These are phyloP conservation scores for Craspedostauros australis DNA, from an alignment of 108 stramenopile genomes.

Conservation along the genomic window DNA sequence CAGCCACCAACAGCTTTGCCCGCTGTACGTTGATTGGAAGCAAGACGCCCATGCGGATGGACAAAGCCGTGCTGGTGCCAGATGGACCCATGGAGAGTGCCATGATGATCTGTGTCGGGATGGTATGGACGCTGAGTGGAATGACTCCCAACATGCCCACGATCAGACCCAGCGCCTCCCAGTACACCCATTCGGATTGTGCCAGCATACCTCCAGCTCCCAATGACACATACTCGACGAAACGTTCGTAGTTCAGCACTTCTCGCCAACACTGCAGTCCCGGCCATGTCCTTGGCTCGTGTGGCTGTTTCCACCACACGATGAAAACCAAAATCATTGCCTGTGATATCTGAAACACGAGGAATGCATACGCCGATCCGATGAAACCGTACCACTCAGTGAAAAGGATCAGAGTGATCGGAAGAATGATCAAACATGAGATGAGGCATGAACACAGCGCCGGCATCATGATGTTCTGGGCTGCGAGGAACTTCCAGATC, in stretches of 20 bases:
- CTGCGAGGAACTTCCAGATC: conserved; percentile 32
- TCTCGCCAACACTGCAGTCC: conserved; percentile 12
- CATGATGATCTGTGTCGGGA: conserved; percentile 29
- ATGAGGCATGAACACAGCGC: conserved; percentile 16
- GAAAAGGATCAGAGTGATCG: conserved; percentile 15
- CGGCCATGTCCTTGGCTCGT: conserved; percentile 31
- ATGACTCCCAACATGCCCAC: conserved; percentile 32
- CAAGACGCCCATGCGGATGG: conserved; percentile 18
- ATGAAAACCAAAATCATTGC: conserved; percentile 14
- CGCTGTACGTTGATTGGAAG: conserved; percentile 10
- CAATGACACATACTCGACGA: conserved; percentile 19
- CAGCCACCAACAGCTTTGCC: conserved; percentile 13
- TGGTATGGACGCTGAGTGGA: conserved; percentile 32
- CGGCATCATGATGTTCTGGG: conserved; percentile 30
- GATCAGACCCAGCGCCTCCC: conserved; percentile 32
- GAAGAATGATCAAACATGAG: conserved; percentile 11
- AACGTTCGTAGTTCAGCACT: conserved; percentile 7
- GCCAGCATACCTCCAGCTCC: conserved; percentile 30
- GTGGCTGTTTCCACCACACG: conserved; percentile 10
- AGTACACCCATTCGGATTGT: conserved; percentile 32
- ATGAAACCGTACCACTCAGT: conserved; percentile 17
- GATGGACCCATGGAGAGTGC: conserved; percentile 14
- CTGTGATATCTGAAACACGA: conserved; percentile 19
- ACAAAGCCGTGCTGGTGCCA: conserved; percentile 11
- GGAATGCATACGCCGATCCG: conserved; percentile 29